phyloP scores from a whole-genome alignment of 306 rosid genomes.

The Corylus avellana region DNA sequence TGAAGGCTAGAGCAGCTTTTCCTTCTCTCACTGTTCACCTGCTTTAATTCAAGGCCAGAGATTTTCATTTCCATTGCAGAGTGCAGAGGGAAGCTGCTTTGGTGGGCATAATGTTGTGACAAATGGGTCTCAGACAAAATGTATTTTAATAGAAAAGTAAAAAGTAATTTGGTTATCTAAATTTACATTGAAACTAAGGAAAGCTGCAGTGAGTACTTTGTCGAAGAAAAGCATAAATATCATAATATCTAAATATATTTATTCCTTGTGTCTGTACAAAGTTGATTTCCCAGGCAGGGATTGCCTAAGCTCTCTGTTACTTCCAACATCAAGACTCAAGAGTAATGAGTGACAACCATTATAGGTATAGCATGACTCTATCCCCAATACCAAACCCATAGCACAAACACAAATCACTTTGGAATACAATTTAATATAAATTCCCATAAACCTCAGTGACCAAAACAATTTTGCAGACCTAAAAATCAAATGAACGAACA shows the following conservation, averaged over 20 bases:
- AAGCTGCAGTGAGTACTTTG: too few relatives aligned
- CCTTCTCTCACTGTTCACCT: too few relatives aligned
- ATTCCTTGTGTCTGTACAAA: not conserved
- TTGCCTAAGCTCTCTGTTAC: not conserved
- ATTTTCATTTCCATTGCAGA: too few relatives aligned
- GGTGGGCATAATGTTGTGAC: too few relatives aligned
- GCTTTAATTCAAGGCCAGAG: too few relatives aligned
- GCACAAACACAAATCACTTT: slow-evolving; percentile 3
- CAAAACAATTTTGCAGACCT: not conserved
- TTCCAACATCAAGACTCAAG: not conserved
- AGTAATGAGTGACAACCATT: not conserved
- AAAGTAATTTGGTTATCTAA: too few relatives aligned
- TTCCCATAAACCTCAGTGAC: slow-evolving; percentile 2
- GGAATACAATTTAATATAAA: slow-evolving; percentile 5
- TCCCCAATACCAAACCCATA: slow-evolving; percentile 1
- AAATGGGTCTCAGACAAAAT: too few relatives aligned
- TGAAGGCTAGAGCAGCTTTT: too few relatives aligned
- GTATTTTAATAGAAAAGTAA: too few relatives aligned
- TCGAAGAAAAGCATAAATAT: too few relatives aligned
- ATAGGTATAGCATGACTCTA: not conserved
- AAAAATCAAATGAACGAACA: slow-evolving; percentile 7
- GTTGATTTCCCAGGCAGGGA: not conserved
- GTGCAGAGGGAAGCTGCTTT: too few relatives aligned
- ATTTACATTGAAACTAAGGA: too few relatives aligned
- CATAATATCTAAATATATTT: not conserved